Evolutionary conservation across 106 monocot genomes (phyloP).

Genomic region (Posidonia australis): DNA sequence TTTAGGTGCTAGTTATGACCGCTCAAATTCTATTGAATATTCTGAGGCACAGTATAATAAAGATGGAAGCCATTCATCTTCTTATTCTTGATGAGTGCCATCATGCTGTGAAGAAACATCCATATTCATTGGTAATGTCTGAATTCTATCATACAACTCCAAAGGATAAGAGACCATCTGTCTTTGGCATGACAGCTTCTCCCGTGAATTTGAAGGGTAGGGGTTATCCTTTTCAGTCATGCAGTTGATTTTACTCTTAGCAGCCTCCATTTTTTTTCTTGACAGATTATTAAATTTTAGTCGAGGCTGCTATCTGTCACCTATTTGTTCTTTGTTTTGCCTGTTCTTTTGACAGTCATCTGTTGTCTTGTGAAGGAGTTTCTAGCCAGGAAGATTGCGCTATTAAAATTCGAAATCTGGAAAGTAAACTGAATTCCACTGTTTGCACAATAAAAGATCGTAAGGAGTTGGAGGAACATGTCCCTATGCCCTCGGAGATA

Average conservation of each 20-base stretch:
- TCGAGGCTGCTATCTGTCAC: not conserved
- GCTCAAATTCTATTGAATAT: constrained; percentile 99
- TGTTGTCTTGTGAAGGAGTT: constrained; percentile 51
- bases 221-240: not conserved
- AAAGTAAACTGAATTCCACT: constrained; percentile 91
- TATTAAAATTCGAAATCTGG: constrained; percentile 94
- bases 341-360: not conserved
- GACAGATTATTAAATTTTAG: not conserved
- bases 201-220: constrained; percentile 97
- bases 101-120: constrained; percentile 99
- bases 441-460: constrained; percentile 98
- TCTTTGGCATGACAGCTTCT: constrained; percentile 99
- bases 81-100: constrained; percentile 98
- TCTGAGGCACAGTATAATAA: constrained; percentile 95
- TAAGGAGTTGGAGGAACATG: constrained; percentile 85
- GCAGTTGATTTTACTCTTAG: not conserved
- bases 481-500: constrained; percentile 85
- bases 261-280: not conserved
- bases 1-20: constrained; percentile 98
- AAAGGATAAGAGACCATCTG: constrained; percentile 84
- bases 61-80: constrained; percentile 95
- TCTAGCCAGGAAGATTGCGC: constrained; percentile 99
- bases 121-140: constrained; percentile 98
- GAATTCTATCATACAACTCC: constrained; percentile 98
- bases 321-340: not conserved